A percentile compares a stretch with the other conserved stretches of the same genome.
Evolutionary conservation across 1,284 basidiomycete genomes (phyloP).

Genomic region (Filobasidium uniguttulatum): DNA sequence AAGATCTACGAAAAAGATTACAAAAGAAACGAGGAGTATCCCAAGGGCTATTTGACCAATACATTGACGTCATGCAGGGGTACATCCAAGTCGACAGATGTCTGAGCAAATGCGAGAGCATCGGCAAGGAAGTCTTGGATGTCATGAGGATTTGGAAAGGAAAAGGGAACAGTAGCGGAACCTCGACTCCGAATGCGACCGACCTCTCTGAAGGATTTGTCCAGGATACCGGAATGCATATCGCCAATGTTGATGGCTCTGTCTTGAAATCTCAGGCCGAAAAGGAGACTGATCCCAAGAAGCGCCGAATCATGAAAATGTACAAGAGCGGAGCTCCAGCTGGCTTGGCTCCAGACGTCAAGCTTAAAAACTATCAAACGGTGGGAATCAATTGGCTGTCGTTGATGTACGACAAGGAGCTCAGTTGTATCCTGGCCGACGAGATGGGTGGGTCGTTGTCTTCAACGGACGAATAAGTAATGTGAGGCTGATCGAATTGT

Average conservation of each 20-base stretch:
- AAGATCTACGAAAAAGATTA: constrained; percentile 64
- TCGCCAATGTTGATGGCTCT: constrained; percentile 32
- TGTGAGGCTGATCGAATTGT: no score
- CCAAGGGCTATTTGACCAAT: constrained; percentile 78
- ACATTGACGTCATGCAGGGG: constrained; percentile 71
- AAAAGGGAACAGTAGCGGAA: constrained; percentile 25
- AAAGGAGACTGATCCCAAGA: constrained; percentile 21
- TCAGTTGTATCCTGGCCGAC: constrained; percentile 93
- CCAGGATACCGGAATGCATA: constrained; percentile 26
- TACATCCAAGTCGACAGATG: constrained; percentile 84
- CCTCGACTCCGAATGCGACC: constrained; percentile 33
- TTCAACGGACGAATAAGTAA: no score
- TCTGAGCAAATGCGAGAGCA: constrained; percentile 72
- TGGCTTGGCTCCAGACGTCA: constrained; percentile 53
- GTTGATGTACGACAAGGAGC: constrained; percentile 62
- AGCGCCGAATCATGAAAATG: constrained; percentile 32
- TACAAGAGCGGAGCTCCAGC: constrained; percentile 62
- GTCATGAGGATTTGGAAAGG: constrained; percentile 68
- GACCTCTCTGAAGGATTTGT: constrained; percentile 21
- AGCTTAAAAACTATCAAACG: constrained; percentile 90
- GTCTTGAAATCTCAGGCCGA: constrained; percentile 23
- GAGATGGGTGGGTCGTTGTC: constrained; percentile 66
- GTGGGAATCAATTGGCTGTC: constrained; percentile 97
- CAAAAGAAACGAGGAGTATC: constrained; percentile 86
- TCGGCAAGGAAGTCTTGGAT: constrained; percentile 48